Base-by-base conservation (phyloP, 2,329 filamentous ascomycete species). In the Penicillium carneum region DNA sequence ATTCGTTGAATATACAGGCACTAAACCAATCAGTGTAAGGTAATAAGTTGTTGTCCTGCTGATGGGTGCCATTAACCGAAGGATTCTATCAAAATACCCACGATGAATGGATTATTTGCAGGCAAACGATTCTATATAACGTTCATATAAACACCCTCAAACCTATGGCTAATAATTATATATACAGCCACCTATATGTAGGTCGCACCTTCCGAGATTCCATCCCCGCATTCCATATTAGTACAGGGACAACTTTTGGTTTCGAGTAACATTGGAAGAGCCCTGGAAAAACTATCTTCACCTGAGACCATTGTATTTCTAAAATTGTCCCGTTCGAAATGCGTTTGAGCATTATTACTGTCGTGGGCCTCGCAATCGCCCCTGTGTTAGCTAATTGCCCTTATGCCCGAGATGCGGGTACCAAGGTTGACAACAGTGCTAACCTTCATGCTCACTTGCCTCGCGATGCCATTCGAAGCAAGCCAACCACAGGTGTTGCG, bases 331-430 rank as follows among this genome's bases (percentile, higher is more conserved):
- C 5, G n/a, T 41, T 39, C 31, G 23, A 31, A 43, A 58, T 58
- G 56, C 56, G 2, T 36, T 11, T 46, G 34, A 26, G 23, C 3
- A 46, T 58, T 43, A 16, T 26, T 12, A 33, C 12, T 33, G 1
- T 53, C 12, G n/a, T 41, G 39, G 29, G 48, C 1, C 14, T 58
- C 16, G 12, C n/a, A 4, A 43, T 58, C 14, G 23, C 33, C n/a
- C 56, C 56, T 20, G 39, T 14, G 6, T 33, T 52, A 9, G 56
- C 48, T 6, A 34, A 4, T 5, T 58, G 56, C n/a, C 56, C 56
- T 23, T 45, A 53, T 29, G n/a, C 33, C 9, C 39, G 12, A 46
- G 56, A 46, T 58, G 12, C 41, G 7, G 20, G 16, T 9, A 34
- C 23, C 6, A 2, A 20, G 14, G n/a, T 8, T n/a, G 5, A n/a